Evolutionary conservation across 164 flowering plant species (phyloP), one percentile per base, ranked within the genome.

Genomic region (Brasenia schreberi): DNA sequence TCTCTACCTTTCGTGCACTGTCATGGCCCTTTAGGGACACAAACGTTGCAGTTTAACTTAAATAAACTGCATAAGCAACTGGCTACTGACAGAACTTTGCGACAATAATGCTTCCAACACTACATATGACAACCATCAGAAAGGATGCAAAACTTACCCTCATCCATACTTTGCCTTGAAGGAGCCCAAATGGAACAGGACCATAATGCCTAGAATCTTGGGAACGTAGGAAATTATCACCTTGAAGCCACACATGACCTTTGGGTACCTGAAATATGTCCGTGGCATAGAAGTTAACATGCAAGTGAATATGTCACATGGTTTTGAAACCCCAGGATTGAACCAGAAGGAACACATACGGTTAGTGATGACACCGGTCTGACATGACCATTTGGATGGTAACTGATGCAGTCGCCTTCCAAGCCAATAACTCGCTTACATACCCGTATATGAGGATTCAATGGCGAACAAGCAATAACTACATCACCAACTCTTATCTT

Each of bases 201-300:
- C 63, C 23, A 61, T 61, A 61, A 61, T 61, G 63, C 63, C 63
- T 61, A 61, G 63, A 61, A 61, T 61, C 63, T 23, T 61, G 63
- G 63, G 63, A 61, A 7, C 11, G 63, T 7, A 61, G 19, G 18
- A n/a, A 18, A 61, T 61, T 61, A 23, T 61, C 63, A 61, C 63
- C 63, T 61, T 61, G 63, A 61, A 61, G 63, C 63, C 63, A 61
- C 19, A 61, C 23, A 14, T 61, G 63, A 61, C 63, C 63, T 18
- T 61, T 61, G 18, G 63, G 63, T n/a, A 7, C 63, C 63, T 61
- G 33, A 23, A 60, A 60, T 56, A 45, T 60, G 63, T 2, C 53
- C 27, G 27, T 23, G 27, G 27, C 27, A 33, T 33, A 33, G 39
- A 33, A 33, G 39, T 33, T 33, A 2, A 33, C 39, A 5, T 49